Evolutionary conservation across 2,329 filamentous ascomycete species (phyloP).

Genomic region (Gnomoniopsis smithogilvyi): DNA sequence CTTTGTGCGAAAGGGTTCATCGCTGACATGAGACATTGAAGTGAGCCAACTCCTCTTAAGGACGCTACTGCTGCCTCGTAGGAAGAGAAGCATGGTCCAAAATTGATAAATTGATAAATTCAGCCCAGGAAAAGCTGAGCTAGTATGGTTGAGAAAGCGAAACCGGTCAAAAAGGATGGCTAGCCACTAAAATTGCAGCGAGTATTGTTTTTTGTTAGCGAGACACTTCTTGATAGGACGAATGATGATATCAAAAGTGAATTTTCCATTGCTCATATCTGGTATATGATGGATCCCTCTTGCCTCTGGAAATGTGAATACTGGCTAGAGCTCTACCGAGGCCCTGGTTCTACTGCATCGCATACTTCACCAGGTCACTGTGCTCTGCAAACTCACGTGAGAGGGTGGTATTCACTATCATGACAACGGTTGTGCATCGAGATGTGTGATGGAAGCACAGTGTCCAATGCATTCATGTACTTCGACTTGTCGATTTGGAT

Average conservation of each 20-base stretch:
- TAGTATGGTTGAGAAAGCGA: no score
- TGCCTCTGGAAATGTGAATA: background rate
- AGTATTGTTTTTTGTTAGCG: background rate
- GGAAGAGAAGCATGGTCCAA: background rate
- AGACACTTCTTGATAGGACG: background rate
- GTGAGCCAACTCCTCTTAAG: slow-evolving; percentile 51
- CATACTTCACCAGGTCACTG: background rate
- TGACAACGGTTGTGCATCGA: background rate
- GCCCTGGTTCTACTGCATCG: background rate
- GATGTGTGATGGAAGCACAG: no score
- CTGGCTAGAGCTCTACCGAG: background rate
- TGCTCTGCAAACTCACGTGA: background rate
- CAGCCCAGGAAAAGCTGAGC: no score
- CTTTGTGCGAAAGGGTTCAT: background rate
- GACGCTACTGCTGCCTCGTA: background rate
- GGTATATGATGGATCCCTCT: background rate
- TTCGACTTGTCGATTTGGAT: background rate
- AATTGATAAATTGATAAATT: no score
- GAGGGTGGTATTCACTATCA: background rate
- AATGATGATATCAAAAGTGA: background rate
- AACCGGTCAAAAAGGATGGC: background rate
- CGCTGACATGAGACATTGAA: background rate
- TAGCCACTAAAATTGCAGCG: background rate
- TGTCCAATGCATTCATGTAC: no score
- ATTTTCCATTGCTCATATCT: background rate